Evolutionary conservation across 1,284 basidiomycete genomes (phyloP).

Genomic region (Cryptococcus maquisensis): DNA sequence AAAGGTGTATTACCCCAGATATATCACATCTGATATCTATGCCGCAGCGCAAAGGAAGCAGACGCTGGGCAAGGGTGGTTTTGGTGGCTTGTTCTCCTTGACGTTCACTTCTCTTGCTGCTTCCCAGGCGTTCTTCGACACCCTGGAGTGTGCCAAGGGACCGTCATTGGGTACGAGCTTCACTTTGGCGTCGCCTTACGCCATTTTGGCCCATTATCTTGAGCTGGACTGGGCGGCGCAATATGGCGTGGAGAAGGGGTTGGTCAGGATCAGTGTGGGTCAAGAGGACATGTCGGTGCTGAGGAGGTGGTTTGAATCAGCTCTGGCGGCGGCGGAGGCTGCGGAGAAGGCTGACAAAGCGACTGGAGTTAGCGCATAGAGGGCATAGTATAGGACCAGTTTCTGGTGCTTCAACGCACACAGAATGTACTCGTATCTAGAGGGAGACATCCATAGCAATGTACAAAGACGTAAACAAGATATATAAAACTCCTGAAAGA

Average conservation of each 20-base stretch:
- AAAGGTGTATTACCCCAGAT: conserved; percentile 87
- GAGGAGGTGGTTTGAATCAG: conserved; percentile 60
- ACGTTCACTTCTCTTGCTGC: conserved; percentile 71
- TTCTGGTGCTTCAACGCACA: too few species aligned
- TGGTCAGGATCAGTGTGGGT: conserved; percentile 88
- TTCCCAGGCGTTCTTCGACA: conserved; percentile 81
- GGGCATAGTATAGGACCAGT: too few species aligned
- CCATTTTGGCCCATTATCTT: conserved; percentile 84
- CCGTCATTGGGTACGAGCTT: conserved; percentile 95
- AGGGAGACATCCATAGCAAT: too few species aligned
- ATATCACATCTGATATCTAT: conserved; percentile 69
- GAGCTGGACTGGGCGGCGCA: conserved; percentile 89
- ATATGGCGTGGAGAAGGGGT: conserved; percentile 76
- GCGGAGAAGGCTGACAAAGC: conserved; percentile 8
- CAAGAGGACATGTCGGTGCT: conserved; percentile 71
- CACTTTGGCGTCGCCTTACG: conserved; percentile 88
- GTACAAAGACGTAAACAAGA: too few species aligned
- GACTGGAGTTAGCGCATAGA: too few species aligned
- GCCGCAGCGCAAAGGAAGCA: conserved; percentile 53
- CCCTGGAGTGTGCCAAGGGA: conserved; percentile 78
- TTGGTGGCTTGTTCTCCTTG: conserved; percentile 86
- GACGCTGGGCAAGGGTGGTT: conserved; percentile 60
- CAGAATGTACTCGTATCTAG: too few species aligned
- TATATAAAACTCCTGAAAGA: too few species aligned
- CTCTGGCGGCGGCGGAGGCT: conserved; percentile 57